Percentiles rank a stretch among this genome's conserved stretches.
phyloP scores from a whole-genome alignment of 208 protist genomes.

The Willaertia magna region DNA sequence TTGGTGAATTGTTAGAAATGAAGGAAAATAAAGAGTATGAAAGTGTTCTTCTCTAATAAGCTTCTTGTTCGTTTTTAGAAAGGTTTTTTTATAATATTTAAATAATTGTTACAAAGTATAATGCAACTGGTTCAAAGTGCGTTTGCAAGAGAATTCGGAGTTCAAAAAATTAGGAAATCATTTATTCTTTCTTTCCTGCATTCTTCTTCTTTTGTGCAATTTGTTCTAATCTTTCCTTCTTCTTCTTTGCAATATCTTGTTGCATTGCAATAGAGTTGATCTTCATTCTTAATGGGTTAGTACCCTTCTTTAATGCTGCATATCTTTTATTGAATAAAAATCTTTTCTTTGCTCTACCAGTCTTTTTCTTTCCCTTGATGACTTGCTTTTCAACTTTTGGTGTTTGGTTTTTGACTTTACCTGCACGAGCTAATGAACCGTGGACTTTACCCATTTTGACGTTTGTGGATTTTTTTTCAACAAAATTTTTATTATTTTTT shows the following conservation, averaged over 20 bases:
- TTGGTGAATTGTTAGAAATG: not conserved
- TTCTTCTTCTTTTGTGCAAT: conserved; percentile 4
- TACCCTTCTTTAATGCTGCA: not conserved
- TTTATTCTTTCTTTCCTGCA: not conserved
- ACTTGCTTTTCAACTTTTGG: conserved; percentile 50
- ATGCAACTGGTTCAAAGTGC: no score
- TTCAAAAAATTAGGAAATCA: not conserved
- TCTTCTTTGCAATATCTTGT: not conserved
- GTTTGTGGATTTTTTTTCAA: not conserved
- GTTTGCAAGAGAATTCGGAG: no score
- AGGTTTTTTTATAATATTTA: no score
- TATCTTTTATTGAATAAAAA: conserved; percentile 47
- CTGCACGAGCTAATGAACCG: conserved; percentile 47
- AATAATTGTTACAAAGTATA: no score
- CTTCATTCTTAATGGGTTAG: conserved; percentile 1
- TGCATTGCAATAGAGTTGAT: not conserved
- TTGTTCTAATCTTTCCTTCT: not conserved
- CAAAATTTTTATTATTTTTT: no score
- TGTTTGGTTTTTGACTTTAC: conserved; percentile 65
- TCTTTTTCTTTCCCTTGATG: conserved; percentile 40
- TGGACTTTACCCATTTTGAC: conserved; percentile 9
- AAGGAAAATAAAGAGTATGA: not conserved
- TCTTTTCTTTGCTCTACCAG: conserved; percentile 57
- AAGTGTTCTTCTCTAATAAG: no score
- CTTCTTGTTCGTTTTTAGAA: no score